Conservation (phyloP, 192 early-diverging fungal genomes). For the Coemansia sp. region DNA sequence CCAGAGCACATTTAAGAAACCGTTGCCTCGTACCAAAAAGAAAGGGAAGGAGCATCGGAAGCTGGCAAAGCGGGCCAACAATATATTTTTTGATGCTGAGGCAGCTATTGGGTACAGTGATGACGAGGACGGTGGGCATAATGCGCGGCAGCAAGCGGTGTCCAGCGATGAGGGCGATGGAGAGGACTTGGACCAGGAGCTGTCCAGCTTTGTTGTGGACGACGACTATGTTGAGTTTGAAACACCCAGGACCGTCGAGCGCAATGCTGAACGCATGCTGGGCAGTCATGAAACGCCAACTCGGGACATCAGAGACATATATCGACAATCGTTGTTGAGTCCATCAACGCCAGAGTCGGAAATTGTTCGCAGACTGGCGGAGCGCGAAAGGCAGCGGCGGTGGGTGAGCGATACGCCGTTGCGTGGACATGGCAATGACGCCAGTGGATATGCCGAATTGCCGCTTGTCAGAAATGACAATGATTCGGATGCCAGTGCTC, state of each 20-base stretch:
- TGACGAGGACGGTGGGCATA: conserved; percentile 4
- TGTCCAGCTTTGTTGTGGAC: conserved; percentile 52
- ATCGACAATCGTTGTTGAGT: conserved; percentile 32
- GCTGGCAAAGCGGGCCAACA: conserved; percentile 9
- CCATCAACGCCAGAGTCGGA: conserved; percentile 37
- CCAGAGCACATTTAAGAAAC: background rate
- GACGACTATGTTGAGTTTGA: conserved; percentile 43
- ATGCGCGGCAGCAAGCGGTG: background rate
- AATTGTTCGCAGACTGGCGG: conserved; percentile 38
- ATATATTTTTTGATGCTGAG: conserved; percentile 43
- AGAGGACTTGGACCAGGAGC: conserved; percentile 37
- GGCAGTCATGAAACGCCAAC: conserved; percentile 12
- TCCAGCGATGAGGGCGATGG: conserved; percentile 36
- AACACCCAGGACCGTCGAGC: conserved; percentile 6
- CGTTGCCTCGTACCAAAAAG: conserved; percentile 1
- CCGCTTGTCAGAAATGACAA: background rate
- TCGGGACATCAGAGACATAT: conserved; percentile 33
- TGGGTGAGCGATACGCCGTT: conserved; percentile 49
- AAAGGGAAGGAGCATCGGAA: conserved; percentile 11
- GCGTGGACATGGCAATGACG: conserved; percentile 7
- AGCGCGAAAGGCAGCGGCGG: conserved; percentile 45
- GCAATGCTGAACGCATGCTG: background rate
- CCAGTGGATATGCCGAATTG: background rate
- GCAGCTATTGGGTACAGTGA: conserved; percentile 42
- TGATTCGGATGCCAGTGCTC: background rate